Evolutionary conservation across 176 grass and related monocot species (phyloP), one percentile per base, ranked within the genome.

Genomic region (Coix lacrymajobi): DNA sequence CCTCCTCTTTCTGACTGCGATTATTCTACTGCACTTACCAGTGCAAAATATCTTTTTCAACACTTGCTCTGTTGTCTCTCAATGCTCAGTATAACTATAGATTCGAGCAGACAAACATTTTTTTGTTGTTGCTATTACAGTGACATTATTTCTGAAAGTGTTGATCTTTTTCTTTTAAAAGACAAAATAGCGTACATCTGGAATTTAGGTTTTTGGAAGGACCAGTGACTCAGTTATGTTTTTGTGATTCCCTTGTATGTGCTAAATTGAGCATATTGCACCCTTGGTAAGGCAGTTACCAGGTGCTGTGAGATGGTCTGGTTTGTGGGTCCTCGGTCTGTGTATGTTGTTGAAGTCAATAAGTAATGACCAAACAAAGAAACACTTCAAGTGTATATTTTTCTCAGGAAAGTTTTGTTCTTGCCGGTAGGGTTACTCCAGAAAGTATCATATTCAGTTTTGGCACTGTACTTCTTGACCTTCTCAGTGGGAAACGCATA

Each of bases 361-460:
- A 69, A 69, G 22, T 60, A 48, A 19, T 39, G 69, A 67, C 44
- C 2, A 62, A 75, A 78, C 2, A 58, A 75, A 20, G 7, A 66
- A 15, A 62, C 29, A 20, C 13, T 46, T n/a, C 25, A 9, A 39
- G 40, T 74, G 16, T 31, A 38, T 19, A 57, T 46, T 71, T 73
- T 62, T 69, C 82, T 51, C 4, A 77, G 20, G 31, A 41, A 67
- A 11, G 22, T 52, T 76, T 81, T 69, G 29, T 89, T 83, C 64
- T 83, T 81, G 32, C 80, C 96, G 97, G 97, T n/a, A 93, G 97
- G 83, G 91, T 99, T 37, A 99, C 93, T 66, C 87, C 73, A 65
- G 93, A 99, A 88, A 99, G 97, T 22, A 91, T 96, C 63, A 92
- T 99, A 83, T 99, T 96, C 84, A 99, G 97, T 82, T 99, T 96